Percentiles rank a stretch among this genome's conserved stretches.
These are phyloP conservation scores for Furcasterigmium sp. DNA, from an alignment of 2,329 filamentous ascomycete genomes.

Conservation along the genomic window DNA sequence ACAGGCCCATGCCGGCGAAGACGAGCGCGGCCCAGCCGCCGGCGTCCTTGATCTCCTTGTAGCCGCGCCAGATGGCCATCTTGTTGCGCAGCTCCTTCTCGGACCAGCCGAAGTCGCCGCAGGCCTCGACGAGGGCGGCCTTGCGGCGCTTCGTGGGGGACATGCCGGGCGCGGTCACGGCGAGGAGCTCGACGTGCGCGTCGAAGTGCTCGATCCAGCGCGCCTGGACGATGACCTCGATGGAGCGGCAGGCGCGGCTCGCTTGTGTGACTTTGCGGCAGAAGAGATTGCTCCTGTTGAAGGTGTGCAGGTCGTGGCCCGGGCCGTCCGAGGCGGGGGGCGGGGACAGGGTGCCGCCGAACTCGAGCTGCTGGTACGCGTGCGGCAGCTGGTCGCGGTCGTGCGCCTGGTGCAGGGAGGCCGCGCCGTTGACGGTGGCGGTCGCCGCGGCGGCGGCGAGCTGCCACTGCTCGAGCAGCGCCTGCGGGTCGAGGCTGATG, in stretches of 20 bases:
- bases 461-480: conserved; percentile 19
- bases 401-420: neutral
- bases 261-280: conserved; percentile 28
- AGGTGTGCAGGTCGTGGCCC: conserved; percentile 11
- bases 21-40: conserved; percentile 51
- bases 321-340: neutral
- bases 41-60: conserved; percentile 52
- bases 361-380: conserved; percentile 9
- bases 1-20: conserved; percentile 53
- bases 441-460: conserved; percentile 11
- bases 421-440: conserved; percentile 12
- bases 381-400: conserved; percentile 5
- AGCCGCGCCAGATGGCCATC: conserved; percentile 48
- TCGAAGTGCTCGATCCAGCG: conserved; percentile 52
- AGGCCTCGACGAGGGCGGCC: conserved; percentile 46
- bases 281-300: conserved; percentile 23
- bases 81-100: conserved; percentile 52
- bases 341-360: conserved; percentile 9
- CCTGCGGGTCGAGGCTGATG: conserved; percentile 20
- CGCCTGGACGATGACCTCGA: conserved; percentile 55
- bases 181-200: conserved; percentile 37
- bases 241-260: conserved; percentile 47
- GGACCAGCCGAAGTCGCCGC: conserved; percentile 46
- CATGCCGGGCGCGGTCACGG: conserved; percentile 28
- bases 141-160: conserved; percentile 44